Conservation (phyloP, 164 flowering plant genomes). For the Berberis vulgaris region DNA sequence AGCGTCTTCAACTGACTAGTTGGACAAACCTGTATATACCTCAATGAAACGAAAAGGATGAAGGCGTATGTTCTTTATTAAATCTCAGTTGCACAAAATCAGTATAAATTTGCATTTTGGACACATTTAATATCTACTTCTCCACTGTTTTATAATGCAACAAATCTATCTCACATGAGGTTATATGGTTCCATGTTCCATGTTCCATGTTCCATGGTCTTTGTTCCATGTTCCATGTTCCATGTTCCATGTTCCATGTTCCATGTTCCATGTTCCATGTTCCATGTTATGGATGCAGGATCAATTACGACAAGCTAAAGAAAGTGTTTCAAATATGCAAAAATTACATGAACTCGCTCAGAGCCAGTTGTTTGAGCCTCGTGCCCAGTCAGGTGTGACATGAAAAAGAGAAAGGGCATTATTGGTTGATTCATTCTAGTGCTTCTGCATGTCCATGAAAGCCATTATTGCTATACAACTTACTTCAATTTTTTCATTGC, state of each 20-base stretch:
- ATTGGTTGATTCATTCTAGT: background rate
- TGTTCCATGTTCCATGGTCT: no score
- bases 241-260: no score
- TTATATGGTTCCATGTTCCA: background rate
- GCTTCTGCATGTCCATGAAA: background rate
- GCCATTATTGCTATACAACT: background rate
- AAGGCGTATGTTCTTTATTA: no score
- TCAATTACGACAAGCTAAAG: constrained; percentile 87
- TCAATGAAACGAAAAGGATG: background rate
- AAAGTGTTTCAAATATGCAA: constrained; percentile 88
- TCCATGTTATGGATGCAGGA: constrained; percentile 41
- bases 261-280: no score
- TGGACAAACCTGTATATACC: background rate
- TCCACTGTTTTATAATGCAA: background rate
- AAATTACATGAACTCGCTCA: constrained; percentile 95
- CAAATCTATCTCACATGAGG: background rate
- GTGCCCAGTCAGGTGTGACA: constrained; percentile 84
- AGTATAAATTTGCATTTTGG: background rate
- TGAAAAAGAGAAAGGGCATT: background rate
- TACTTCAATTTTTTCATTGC: constrained; percentile 14
- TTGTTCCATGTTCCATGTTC: no score
- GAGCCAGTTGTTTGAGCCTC: constrained; percentile 87
- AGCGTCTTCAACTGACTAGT: constrained; percentile 3
- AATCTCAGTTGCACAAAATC: no score
- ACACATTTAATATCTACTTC: background rate